A percentile compares a stretch with the other conserved stretches of the same genome.
Conservation (phyloP, 768 basidiomycete species). For the Ramaria rubella region DNA sequence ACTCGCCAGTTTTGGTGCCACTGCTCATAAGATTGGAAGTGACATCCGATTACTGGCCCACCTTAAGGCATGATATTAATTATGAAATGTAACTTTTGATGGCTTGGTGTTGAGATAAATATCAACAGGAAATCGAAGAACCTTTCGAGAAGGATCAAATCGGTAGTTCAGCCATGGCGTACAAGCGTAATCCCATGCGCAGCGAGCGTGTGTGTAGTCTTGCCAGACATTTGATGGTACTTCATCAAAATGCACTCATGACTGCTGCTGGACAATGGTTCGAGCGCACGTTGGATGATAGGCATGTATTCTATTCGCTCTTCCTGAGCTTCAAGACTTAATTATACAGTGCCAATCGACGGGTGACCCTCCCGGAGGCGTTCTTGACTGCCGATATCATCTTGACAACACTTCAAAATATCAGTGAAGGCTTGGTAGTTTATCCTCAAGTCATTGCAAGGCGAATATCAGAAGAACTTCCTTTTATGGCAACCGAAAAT, state of each 20-base stretch:
- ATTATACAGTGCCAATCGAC: conserved; percentile 76
- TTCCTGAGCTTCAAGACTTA: neutral
- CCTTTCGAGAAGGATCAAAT: conserved; percentile 99
- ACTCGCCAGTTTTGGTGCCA: conserved; percentile 84
- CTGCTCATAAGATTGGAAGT: conserved; percentile 96
- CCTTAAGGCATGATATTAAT: conserved; percentile 53
- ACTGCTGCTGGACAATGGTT: conserved; percentile 96
- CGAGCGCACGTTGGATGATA: conserved; percentile 95
- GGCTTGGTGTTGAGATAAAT: neutral
- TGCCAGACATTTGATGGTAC: conserved; percentile 89
- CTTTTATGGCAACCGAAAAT: conserved; percentile 99
- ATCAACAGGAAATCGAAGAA: conserved; percentile 83
- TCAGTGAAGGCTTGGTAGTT: conserved; percentile 98
- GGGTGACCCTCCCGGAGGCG: conserved; percentile 93
- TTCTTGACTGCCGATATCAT: conserved; percentile 97
- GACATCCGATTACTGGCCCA: conserved; percentile 92
- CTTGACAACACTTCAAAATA: conserved; percentile 90
- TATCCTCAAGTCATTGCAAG: conserved; percentile 94
- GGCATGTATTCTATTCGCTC: conserved; percentile 35
- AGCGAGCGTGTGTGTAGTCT: conserved; percentile 96
- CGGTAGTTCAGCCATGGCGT: conserved; percentile 96
- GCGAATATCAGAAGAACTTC: conserved; percentile 88
- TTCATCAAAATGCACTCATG: conserved; percentile 95
- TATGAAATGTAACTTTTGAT: no score
- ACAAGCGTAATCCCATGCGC: conserved; percentile 99